Percentiles rank a stretch among this genome's conserved stretches.
Evolutionary conservation across 345 rosid species (phyloP).

Genomic region (Brassica rapa): DNA sequence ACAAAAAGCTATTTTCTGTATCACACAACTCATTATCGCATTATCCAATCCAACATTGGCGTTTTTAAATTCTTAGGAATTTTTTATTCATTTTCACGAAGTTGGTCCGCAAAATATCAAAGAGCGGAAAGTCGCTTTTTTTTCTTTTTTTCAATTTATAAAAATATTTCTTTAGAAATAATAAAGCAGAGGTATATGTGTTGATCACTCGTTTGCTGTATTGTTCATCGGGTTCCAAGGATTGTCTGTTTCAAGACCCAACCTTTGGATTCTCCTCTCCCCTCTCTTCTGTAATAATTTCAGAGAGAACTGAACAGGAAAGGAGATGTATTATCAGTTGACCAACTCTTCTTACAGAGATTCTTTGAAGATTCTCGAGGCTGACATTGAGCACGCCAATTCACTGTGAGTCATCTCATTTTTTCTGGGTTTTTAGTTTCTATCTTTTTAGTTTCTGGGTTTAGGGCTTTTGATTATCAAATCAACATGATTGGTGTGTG

Average conservation of each 20-base stretch:
- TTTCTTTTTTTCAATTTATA: too few relatives aligned
- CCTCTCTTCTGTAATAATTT: background rate
- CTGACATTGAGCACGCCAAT: conserved; percentile 88
- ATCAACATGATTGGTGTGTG: too few relatives aligned
- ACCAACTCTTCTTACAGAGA: conserved; percentile 68
- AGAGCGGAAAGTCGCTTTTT: too few relatives aligned
- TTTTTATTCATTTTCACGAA: too few relatives aligned
- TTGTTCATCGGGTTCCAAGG: conserved; percentile 1
- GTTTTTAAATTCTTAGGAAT: too few relatives aligned
- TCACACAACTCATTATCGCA: too few relatives aligned
- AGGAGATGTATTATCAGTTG: conserved; percentile 56
- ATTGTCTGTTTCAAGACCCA: conserved; percentile 14
- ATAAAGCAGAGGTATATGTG: conserved; percentile 26
- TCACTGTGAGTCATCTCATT: conserved; percentile 59
- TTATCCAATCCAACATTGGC: too few relatives aligned
- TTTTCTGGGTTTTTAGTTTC: conserved; percentile 12
- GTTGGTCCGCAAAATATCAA: too few relatives aligned
- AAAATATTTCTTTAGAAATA: too few relatives aligned
- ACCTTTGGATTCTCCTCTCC: conserved; percentile 32
- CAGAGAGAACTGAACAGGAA: background rate
- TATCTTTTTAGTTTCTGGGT: conserved; percentile 7
- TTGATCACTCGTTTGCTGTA: background rate
- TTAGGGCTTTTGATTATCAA: conserved; percentile 11
- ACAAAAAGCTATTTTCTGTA: too few relatives aligned
- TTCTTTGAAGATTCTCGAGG: conserved; percentile 74